phyloP scores from a whole-genome alignment of 2,329 filamentous ascomycete species.

The Colletotrichum sp. region DNA sequence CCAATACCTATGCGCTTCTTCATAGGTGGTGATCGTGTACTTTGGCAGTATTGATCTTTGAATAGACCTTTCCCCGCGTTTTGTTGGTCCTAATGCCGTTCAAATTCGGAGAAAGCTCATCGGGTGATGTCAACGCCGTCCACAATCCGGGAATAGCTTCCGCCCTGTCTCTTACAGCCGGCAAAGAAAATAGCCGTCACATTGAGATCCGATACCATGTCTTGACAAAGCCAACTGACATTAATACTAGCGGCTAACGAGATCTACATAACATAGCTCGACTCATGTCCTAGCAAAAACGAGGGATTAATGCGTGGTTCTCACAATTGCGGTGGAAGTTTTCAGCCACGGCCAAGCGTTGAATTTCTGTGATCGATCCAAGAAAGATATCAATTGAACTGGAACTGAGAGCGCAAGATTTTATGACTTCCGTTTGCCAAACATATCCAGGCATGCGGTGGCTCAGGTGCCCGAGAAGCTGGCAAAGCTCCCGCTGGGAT shows the following conservation, averaged over 20 bases:
- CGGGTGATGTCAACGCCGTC: not conserved
- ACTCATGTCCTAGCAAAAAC: not conserved
- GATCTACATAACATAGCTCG: not conserved
- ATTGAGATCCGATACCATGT: not conserved
- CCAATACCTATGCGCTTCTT: not conserved
- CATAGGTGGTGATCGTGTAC: not conserved
- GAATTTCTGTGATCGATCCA: not conserved
- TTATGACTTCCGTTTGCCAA: not conserved
- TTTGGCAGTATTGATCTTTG: not conserved
- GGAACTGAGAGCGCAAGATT: not conserved
- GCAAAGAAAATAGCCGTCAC: not conserved
- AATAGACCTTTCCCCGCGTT: not conserved
- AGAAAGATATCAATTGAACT: not conserved
- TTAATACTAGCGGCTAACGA: accelerated
- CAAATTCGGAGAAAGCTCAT: not conserved
- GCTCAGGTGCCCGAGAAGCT: not conserved
- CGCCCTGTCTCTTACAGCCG: not conserved
- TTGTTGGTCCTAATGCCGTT: not conserved
- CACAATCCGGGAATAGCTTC: not conserved
- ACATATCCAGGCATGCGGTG: not conserved
- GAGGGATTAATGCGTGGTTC: not conserved
- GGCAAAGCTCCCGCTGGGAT: not conserved
- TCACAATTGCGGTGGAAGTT: not conserved
- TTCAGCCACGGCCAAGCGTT: not conserved
- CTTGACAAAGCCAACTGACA: not conserved